phyloP scores from a whole-genome alignment of 371 early-diverging fungal species.

The Actinomortierella ambigua region DNA sequence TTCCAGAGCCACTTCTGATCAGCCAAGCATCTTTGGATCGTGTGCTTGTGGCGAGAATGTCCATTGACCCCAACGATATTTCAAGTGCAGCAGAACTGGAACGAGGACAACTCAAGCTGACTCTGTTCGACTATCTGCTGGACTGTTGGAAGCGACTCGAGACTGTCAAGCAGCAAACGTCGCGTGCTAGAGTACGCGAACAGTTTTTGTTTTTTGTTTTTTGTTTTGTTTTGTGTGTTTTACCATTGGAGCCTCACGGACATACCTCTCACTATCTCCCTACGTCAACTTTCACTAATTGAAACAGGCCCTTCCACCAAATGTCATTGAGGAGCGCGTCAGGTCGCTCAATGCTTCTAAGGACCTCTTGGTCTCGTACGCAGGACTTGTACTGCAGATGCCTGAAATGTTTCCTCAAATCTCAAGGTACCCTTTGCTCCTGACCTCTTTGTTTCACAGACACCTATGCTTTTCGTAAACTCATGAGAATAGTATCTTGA shows the following conservation, averaged over 20 bases:
- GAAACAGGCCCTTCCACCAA: constrained; percentile 59
- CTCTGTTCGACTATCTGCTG: constrained; percentile 82
- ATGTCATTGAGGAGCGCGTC: constrained; percentile 63
- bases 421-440: constrained; percentile 55
- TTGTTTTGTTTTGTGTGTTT: not conserved
- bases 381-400: constrained; percentile 82
- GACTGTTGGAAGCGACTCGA: constrained; percentile 71
- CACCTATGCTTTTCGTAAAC: not conserved
- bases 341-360: constrained; percentile 58
- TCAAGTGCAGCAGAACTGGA: constrained; percentile 42
- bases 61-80: constrained; percentile 60
- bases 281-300: too few relatives aligned
- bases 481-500: not conserved
- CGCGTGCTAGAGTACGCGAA: constrained; percentile 54
- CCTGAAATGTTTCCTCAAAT: constrained; percentile 90
- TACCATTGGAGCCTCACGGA: constrained; percentile 50
- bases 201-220: not conserved
- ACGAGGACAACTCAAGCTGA: constrained; percentile 44
- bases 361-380: constrained; percentile 78
- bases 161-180: constrained; percentile 29
- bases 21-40: constrained; percentile 69
- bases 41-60: constrained; percentile 78
- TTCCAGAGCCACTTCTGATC: constrained; percentile 52
- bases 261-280: too few relatives aligned
- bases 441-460: constrained; percentile 9